phyloP scores from a whole-genome alignment of 75 land plant species.

The Selaginella tamariscina region DNA sequence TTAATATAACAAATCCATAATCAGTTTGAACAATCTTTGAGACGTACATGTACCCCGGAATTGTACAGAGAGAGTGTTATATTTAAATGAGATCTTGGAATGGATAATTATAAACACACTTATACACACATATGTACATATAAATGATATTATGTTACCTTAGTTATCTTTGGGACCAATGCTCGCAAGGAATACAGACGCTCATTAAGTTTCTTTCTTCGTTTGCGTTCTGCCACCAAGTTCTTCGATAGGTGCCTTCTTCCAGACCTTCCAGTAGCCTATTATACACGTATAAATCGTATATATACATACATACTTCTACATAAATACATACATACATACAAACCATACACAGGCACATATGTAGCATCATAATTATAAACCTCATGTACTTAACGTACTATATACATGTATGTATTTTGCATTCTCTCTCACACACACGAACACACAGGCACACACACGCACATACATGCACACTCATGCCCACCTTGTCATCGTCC shows the following conservation, averaged over 20 bases:
- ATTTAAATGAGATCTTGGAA: background rate
- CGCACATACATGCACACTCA: too few species aligned
- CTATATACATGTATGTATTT: too few species aligned
- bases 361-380: too few species aligned
- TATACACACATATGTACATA: background rate
- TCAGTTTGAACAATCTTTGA: too few species aligned
- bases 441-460: too few species aligned
- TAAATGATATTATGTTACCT: slow-evolving; percentile 32
- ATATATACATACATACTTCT: too few species aligned
- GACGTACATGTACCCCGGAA: background rate
- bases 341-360: too few species aligned
- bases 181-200: slow-evolving; percentile 61
- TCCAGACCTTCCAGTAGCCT: slow-evolving; percentile 35
- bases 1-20: too few species aligned
- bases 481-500: slow-evolving; percentile 67
- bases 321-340: too few species aligned
- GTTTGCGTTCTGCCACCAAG: slow-evolving; percentile 72
- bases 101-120: background rate
- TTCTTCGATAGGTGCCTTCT: slow-evolving; percentile 71
- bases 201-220: slow-evolving; percentile 80
- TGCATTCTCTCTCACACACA: too few species aligned
- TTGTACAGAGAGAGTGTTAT: background rate
- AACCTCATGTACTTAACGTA: too few species aligned
- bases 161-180: slow-evolving; percentile 83
- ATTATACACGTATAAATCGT: too few species aligned